These are phyloP conservation scores for Penicillium expansum DNA, from an alignment of 2,329 filamentous ascomycete genomes.

Conservation along the genomic window DNA sequence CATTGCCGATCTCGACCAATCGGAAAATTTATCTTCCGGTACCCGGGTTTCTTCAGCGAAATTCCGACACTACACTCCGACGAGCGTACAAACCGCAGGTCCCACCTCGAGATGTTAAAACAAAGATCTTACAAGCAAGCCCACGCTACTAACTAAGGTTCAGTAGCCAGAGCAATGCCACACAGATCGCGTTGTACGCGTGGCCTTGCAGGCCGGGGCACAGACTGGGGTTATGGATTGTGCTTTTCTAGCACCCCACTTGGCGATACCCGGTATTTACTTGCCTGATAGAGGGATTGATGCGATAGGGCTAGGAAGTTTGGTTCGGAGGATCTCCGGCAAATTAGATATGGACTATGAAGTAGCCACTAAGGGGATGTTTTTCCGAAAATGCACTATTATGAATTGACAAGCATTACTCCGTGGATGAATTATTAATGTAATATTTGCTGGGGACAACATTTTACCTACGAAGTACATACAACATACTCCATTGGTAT, in stretches of 20 bases:
- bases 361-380: neutral
- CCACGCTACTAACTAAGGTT: neutral
- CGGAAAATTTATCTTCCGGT: neutral
- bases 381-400: neutral
- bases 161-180: neutral
- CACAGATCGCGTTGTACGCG: neutral
- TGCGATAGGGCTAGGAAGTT: neutral
- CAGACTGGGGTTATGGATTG: neutral
- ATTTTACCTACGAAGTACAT: no score
- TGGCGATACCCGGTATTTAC: neutral
- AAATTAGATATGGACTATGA: neutral
- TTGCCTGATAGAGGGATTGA: neutral
- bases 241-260: neutral
- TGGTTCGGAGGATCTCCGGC: neutral
- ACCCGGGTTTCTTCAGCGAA: neutral
- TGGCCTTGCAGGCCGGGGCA: neutral
- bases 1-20: neutral
- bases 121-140: neutral
- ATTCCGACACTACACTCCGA: neutral
- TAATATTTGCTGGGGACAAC: neutral
- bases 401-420: neutral
- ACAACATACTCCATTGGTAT: no score
- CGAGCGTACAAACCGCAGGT: neutral
- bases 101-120: neutral
- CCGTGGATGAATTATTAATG: neutral